Base-by-base conservation (phyloP, 1,284 basidiomycete species). In the Cryptococcus neoformans region DNA sequence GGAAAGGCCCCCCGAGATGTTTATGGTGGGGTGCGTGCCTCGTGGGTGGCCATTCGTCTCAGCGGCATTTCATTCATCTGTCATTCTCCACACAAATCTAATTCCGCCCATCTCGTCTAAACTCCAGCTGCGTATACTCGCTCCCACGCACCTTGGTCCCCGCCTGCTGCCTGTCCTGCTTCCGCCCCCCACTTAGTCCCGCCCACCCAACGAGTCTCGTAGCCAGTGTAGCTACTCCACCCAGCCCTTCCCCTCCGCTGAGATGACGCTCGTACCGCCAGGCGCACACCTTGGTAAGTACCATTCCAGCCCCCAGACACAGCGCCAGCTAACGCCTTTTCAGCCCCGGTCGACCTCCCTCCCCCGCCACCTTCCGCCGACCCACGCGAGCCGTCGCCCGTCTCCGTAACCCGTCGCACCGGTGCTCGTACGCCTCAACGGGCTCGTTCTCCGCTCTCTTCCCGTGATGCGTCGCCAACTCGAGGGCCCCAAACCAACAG, bases 331-430 rank as follows among this genome's bases (percentile, higher is more conserved):
- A 34, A 3, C 46, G 21, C 10, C 40, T 35, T 5, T 35, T 35
- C 56, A 75, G 72, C 72, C 44, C 67, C 71, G 6, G 63, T 68
- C 9, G 72, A 76, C 57, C 63, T 73, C n/a, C 72, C 74, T n/a
- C 73, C 75, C 11, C 74, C 74, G 9, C 65, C 69, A 17, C 73
- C 74, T 1, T 53, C 57, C 5, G 59, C 68, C 12, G 75, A 77
- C 56, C 75, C 75, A 21, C 67, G 75, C 21, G 75, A 77, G 56
- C 75, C 75, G 9, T 44, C 42, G 6, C 64, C 69, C 17, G 57
- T 68, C 4, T 55, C 62, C 8, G 44, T 60, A 6, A 55, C 62
- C 6, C 59, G 62, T 28, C 58, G 62, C 16, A 63, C 66, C 34
- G 45, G 65, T 35, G 65, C 65, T 6, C 66, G 67, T n/a, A 74